Evolutionary conservation across 306 rosid genomes (phyloP), one percentile per base, ranked within the genome.

Genomic region (Rosa lucieae): DNA sequence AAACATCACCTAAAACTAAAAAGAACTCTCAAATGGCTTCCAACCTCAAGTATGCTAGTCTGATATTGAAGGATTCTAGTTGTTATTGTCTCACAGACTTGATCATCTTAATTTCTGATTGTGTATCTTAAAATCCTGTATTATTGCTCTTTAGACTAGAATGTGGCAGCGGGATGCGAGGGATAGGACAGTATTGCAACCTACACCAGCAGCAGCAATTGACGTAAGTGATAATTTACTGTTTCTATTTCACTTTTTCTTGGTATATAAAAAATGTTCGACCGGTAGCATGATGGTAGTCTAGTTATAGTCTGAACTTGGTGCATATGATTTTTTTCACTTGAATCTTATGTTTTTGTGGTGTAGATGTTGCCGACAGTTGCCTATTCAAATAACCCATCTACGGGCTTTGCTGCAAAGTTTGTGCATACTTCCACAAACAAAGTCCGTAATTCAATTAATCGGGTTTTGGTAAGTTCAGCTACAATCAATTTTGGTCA

Each of bases 361-460:
- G 52, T 85, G 87, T 87, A 95, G 99, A 88, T 95, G 94, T 83
- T 95, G 87, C 98, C 99, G 5, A 77, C 98, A 48, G 93, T 84
- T 72, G 98, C 97, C 44, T 91, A 95, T 86, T 78, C 97, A 82
- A 97, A 95, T 85, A 95, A 95, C 82, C 99, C 99, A 71, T 91
- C 99, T 69, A 93, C 96, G 32, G 91, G 97, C 91, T 95, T 95
- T 88, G 90, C 94, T 44, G 89, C 97, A 37, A 95, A 95, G 86
- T 95, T 91, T 83, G 99, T 93, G 52, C 99, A 95, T 84, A 95
- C 99, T 44, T 95, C 99, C 67, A 81, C 93, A 77, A 95, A 95
- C 88, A 95, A 95, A 85, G 92, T 93, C 74, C 97, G 99, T 35
- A 91, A 96, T 81, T 89, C 99, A 4, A 95, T 95, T 62, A 95